phyloP scores from a whole-genome alignment of 2,329 filamentous ascomycete genomes.

The Fusarium sp. region DNA sequence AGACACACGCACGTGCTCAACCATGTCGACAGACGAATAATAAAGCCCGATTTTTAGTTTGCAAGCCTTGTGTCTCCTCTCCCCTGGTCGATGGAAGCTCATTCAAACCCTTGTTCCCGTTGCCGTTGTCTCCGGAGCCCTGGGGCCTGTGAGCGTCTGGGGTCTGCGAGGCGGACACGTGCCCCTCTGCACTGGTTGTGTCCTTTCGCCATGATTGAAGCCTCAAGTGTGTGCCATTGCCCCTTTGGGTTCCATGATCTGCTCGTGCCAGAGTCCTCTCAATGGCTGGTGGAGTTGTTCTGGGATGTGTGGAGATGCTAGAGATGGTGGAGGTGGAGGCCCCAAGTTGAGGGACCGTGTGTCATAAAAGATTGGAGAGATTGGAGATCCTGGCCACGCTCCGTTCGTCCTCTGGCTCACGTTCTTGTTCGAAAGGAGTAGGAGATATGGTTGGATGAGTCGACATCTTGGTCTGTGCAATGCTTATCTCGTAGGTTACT shows the following conservation, averaged over 20 bases:
- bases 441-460: background rate
- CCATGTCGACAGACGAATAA: slow-evolving; percentile 31
- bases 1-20: slow-evolving; percentile 44
- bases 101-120: slow-evolving; percentile 23
- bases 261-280: background rate
- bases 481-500: slow-evolving; percentile 12
- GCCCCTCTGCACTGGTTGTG: slow-evolving; percentile 41
- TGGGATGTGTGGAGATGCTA: slow-evolving; percentile 5
- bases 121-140: slow-evolving; percentile 3
- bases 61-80: slow-evolving; percentile 1
- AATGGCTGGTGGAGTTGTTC: slow-evolving; percentile 13
- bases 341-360: slow-evolving; percentile 19
- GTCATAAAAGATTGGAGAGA: slow-evolving; percentile 32
- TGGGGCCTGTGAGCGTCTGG: slow-evolving; percentile 18
- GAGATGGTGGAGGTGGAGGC: slow-evolving; percentile 33
- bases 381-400: slow-evolving; percentile 24
- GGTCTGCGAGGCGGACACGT: slow-evolving; percentile 40
- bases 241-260: slow-evolving; percentile 18
- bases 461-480: slow-evolving; percentile 31
- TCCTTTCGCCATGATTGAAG: slow-evolving; percentile 22
- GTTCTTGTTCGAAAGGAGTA: slow-evolving; percentile 8
- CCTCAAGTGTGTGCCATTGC: slow-evolving; percentile 8
- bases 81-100: slow-evolving; percentile 13
- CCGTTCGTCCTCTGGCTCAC: slow-evolving; percentile 19
- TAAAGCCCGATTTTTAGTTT: slow-evolving; percentile 22